phyloP scores from a whole-genome alignment of 2,329 filamentous ascomycete species.

The Fusarium keratoplasticum region DNA sequence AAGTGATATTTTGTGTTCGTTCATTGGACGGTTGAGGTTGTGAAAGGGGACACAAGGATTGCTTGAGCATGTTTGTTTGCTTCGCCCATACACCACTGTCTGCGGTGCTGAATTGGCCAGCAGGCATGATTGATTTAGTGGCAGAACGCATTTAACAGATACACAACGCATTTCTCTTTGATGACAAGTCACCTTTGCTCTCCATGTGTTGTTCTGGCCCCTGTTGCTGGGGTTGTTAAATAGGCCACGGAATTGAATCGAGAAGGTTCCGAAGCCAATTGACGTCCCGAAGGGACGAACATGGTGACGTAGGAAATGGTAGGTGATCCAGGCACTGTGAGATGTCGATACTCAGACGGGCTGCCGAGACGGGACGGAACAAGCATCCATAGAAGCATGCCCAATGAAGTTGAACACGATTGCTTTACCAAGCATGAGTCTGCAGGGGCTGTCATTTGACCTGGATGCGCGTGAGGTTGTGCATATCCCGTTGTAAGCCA shows the following conservation, averaged over 20 bases:
- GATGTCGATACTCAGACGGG: not conserved
- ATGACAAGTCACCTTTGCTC: not conserved
- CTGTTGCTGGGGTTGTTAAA: not conserved
- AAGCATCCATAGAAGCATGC: not conserved
- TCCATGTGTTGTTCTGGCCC: not conserved
- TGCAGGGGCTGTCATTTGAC: conserved; percentile 30
- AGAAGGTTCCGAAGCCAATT: not conserved
- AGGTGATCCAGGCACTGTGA: not conserved
- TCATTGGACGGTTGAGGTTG: not conserved
- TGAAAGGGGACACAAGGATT: not conserved
- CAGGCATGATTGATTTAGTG: not conserved
- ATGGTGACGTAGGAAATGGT: not conserved
- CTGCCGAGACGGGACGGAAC: not conserved
- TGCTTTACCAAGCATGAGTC: not conserved
- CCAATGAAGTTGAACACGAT: not conserved
- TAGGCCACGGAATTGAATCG: not conserved
- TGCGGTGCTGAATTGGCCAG: not conserved
- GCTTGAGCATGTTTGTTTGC: not conserved
- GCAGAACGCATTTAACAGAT: not conserved
- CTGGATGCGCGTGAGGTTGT: conserved; percentile 7
- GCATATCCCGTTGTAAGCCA: not conserved
- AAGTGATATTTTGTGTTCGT: not conserved
- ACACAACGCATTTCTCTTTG: not conserved
- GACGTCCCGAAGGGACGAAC: not conserved
- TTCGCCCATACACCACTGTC: not conserved